Conservation (phyloP, 2,329 filamentous ascomycete genomes). For the Exophiala mesophila region DNA sequence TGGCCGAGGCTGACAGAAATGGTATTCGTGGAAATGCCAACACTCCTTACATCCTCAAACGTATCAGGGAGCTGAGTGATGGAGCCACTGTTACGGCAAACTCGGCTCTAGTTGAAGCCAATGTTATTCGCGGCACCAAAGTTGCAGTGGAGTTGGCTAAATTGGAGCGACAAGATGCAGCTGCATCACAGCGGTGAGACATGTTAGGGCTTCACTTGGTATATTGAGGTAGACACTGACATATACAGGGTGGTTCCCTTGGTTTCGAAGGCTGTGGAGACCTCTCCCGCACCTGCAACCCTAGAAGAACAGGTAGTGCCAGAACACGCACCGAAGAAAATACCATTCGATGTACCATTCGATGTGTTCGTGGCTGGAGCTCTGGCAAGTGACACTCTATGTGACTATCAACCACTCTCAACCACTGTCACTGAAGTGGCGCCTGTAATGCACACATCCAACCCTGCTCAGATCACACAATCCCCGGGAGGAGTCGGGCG, state of each 20-base stretch:
- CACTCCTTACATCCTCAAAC: slow-evolving; percentile 75
- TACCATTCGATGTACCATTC: slow-evolving; percentile 28
- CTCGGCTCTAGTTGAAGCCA: slow-evolving; percentile 61
- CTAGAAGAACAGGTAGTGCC: no score
- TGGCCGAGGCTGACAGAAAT: slow-evolving; percentile 59
- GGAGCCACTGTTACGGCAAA: slow-evolving; percentile 71
- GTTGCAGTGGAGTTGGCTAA: slow-evolving; percentile 59
- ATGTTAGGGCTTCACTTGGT: slow-evolving; percentile 10
- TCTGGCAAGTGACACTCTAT: slow-evolving; percentile 80
- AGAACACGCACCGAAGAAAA: no score
- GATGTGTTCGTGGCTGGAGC: slow-evolving; percentile 84
- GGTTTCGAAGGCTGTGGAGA: no score
- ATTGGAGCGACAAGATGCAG: slow-evolving; percentile 38
- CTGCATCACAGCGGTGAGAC: slow-evolving; percentile 22
- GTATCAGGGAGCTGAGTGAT: slow-evolving; percentile 73
- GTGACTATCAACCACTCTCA: slow-evolving; percentile 61
- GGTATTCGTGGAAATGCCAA: slow-evolving; percentile 70
- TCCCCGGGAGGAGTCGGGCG: slow-evolving; percentile 86
- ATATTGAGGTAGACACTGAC: no score
- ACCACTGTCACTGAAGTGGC: slow-evolving; percentile 31
- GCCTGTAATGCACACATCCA: slow-evolving; percentile 67
- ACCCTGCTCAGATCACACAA: slow-evolving; percentile 74
- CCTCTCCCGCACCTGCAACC: no score
- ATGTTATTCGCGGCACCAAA: slow-evolving; percentile 60
- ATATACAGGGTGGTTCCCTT: no score